Evolutionary conservation across 768 basidiomycete species (phyloP).

Genomic region (Collybia sp.): DNA sequence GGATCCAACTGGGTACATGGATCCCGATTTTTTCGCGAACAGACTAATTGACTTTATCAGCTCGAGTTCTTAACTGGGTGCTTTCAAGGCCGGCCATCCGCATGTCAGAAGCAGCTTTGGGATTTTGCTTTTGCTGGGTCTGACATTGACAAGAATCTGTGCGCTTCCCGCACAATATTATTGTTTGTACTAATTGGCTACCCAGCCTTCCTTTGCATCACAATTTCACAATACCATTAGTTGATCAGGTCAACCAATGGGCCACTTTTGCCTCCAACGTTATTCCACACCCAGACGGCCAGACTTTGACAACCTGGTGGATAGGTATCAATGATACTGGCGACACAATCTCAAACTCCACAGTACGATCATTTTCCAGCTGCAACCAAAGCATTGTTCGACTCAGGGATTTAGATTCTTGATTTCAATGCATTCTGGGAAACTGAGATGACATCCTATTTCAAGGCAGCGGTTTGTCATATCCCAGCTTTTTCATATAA

Average conservation of each 20-base stretch:
- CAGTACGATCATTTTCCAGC: conserved; percentile 13
- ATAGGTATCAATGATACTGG: conserved; percentile 58
- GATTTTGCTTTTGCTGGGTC: conserved; percentile 53
- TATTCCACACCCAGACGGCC: conserved; percentile 34
- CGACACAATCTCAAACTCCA: conserved; percentile 38
- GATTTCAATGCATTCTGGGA: conserved; percentile 48
- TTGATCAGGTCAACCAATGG: conserved; percentile 49
- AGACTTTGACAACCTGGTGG: conserved; percentile 52
- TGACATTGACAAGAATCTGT: conserved; percentile 38
- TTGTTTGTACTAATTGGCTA: not conserved
- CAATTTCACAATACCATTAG: conserved; percentile 40
- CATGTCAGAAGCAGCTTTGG: conserved; percentile 45
- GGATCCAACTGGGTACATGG: conserved; percentile 45
- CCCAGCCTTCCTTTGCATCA: conserved; percentile 42
- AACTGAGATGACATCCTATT: conserved; percentile 43
- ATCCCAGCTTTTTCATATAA: conserved; percentile 2
- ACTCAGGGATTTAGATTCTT: conserved; percentile 28
- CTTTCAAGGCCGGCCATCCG: conserved; percentile 35
- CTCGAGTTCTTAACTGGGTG: conserved; percentile 52
- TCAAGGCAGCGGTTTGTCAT: conserved; percentile 40
- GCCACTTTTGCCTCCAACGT: conserved; percentile 34
- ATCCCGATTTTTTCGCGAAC: too few relatives aligned
- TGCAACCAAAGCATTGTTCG: not conserved
- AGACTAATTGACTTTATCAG: conserved; percentile 15
- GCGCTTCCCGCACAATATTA: not conserved